Base-by-base conservation (phyloP, 768 basidiomycete species). In the Cytidiella melzeri region DNA sequence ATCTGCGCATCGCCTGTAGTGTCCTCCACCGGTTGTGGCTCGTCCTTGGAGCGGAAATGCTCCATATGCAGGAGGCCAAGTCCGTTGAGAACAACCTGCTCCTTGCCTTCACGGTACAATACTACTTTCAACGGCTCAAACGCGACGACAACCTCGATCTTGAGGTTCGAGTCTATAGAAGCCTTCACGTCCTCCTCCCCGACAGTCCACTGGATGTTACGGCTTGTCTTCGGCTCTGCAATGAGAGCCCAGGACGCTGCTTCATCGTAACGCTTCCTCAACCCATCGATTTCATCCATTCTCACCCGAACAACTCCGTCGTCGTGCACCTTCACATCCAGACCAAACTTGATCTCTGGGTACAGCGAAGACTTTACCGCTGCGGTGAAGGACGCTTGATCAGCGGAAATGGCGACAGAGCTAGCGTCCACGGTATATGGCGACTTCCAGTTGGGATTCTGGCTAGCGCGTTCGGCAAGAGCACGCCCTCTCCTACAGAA, bases 61-160 rank as follows among this genome's bases (percentile, higher is more conserved):
- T 99, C 96, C 95, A 99, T 94, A 57, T 98, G 94, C 55, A 99
- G 72, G 25, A 99, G 74, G 1, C 90, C 89, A 36, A 82, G 76
- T 2, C 89, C 92, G 59, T 99, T 99, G 28, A 99, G 67, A 7
- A 92, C 83, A 43, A 99, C 75, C 60, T 96, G 87, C 50, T 87
- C 84, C 61, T 81, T 83, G 2, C 89, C 91, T 49, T 80, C 74
- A 27, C 84, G 77, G 40, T 80, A 71, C 54, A 96, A 74, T 1
- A 79, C 75, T 34, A 98, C 71, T 55, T 77, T 80, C 58, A 98
- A 69, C 1, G 94, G 95, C 23, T 79, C 70, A 63, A 85, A 90
- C 34, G 76, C 65, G 53, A 98, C 77, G 3, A 79, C 73, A 13
- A 92, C 73, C 57, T 87, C 80, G 43, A 80, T 69, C 18, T 51